A percentile compares a stretch with the other conserved stretches of the same genome.
These are phyloP conservation scores for Brassica nigra DNA, from an alignment of 345 rosid species.

Conservation along the genomic window DNA sequence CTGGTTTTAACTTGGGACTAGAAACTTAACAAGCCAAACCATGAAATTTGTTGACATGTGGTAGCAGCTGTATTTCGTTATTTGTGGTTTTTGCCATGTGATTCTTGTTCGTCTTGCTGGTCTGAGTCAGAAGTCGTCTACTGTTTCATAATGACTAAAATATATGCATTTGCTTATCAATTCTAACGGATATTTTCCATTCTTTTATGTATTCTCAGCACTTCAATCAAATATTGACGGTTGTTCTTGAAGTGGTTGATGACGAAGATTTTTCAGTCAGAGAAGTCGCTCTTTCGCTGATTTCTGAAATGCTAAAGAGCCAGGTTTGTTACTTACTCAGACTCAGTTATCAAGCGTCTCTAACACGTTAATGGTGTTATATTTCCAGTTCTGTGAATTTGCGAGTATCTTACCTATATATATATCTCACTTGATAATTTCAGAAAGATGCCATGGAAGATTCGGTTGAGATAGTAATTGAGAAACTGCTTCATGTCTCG, in stretches of 20 bases:
- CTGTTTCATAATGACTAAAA: not conserved
- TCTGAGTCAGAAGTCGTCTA: not conserved
- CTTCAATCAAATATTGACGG: slow-evolving; percentile 93
- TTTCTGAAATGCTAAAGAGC: slow-evolving; percentile 78
- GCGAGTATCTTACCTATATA: not conserved
- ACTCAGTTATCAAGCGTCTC: not conserved
- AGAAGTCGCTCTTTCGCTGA: slow-evolving; percentile 75
- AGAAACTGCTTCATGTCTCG: slow-evolving; percentile 83
- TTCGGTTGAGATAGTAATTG: slow-evolving; percentile 87
- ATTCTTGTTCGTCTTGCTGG: slow-evolving; percentile 4
- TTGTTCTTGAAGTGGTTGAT: slow-evolving; percentile 91
- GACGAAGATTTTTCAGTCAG: slow-evolving; percentile 67
- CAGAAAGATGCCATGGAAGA: slow-evolving; percentile 92
- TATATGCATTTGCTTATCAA: slow-evolving; percentile 11
- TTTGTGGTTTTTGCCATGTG: slow-evolving; percentile 1
- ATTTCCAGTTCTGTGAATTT: not conserved
- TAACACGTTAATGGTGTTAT: not conserved
- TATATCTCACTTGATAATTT: slow-evolving; percentile 32
- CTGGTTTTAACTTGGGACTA: not conserved
- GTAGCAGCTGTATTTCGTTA: not conserved
- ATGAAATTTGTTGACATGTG: not conserved
- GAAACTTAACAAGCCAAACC: slow-evolving; percentile 11
- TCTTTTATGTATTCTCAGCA: slow-evolving; percentile 55
- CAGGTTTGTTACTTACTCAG: slow-evolving; percentile 57
- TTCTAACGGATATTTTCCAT: slow-evolving; percentile 12